Base-by-base conservation (phyloP, 805 yeast species). In the Isabelozyma gotoi region DNA sequence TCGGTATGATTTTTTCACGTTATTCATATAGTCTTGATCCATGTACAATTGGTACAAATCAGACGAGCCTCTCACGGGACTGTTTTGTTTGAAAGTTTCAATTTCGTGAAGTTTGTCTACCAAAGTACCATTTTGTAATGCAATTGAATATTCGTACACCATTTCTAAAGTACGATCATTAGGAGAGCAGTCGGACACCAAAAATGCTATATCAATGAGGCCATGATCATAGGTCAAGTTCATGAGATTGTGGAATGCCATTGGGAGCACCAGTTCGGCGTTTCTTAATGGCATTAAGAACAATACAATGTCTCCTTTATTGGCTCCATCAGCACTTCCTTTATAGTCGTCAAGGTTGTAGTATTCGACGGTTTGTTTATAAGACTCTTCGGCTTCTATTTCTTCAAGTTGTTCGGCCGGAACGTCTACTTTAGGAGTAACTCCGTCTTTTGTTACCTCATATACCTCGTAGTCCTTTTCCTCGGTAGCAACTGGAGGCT, bases 161-260 rank as follows among this genome's bases (percentile, higher is more conserved):
- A 82, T 76, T 46, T 83, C 85, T 50, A 85, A 62, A 1, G 94
- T 86, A 19, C 70, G 70, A 55, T 86, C 94, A 19, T 66, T 70
- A n/a, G 72, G 72, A 1, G 90, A 80, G 56, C 94, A 86, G 64
- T 87, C 96, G 47, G 88, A 81, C 2, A 87, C 91, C 56, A 87
- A 69, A 56, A 87, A 87, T 14, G 90, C 91, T 47, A 87, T 71
- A 65, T 88, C 96, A 42, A 88, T 84, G 49, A 87, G 67, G 18
- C 78, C 75, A 59, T 89, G 96, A 43, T 87, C 89, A 59, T 88
- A 88, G 1, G 95, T 87, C 64, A 88, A 69, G 62, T 88, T 88
- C 92, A 85, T 86, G 64, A 88, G 68, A 64, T 88, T 87, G 56
- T 84, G 83, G 67, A 89, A 88, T 75, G 90, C 88, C 71, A 88